Conservation (phyloP, 179 eudicot genomes). For the Sideroxylon spinosum region DNA sequence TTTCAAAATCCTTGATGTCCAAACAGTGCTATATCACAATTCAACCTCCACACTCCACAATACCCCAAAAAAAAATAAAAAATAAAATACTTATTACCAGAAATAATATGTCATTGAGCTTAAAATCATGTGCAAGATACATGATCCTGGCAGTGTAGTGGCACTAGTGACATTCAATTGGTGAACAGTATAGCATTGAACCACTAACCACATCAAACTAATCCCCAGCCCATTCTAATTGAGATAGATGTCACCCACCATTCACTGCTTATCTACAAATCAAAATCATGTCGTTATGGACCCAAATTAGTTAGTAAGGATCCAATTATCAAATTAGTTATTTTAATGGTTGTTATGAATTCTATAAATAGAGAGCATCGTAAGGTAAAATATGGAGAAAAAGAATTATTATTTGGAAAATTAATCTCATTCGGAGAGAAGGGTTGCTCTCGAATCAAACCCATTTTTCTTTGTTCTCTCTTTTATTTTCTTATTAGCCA, state of each 20-base stretch:
- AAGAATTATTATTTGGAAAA: too few relatives aligned
- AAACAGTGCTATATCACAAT: neutral
- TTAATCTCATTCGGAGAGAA: too few relatives aligned
- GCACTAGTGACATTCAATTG: neutral
- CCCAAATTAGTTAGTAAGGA: too few relatives aligned
- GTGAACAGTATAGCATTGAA: neutral
- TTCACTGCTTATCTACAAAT: neutral
- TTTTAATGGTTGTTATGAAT: too few relatives aligned
- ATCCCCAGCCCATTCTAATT: neutral
- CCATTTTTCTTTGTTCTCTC: too few relatives aligned
- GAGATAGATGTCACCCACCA: neutral
- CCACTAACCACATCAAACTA: neutral
- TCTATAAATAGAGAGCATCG: too few relatives aligned
- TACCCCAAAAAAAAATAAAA: neutral
- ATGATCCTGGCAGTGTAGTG: neutral
- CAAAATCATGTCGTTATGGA: too few relatives aligned
- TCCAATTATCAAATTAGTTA: too few relatives aligned
- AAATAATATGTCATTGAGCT: neutral
- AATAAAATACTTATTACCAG: neutral
- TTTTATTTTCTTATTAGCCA: too few relatives aligned
- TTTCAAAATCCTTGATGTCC: neutral
- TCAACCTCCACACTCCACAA: neutral
- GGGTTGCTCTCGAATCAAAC: too few relatives aligned
- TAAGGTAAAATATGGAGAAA: too few relatives aligned
- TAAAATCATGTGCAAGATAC: constrained; percentile 1